Evolutionary conservation across 2,329 filamentous ascomycete genomes (phyloP).

Genomic region (Arthrobotrys pseudoclavata): DNA sequence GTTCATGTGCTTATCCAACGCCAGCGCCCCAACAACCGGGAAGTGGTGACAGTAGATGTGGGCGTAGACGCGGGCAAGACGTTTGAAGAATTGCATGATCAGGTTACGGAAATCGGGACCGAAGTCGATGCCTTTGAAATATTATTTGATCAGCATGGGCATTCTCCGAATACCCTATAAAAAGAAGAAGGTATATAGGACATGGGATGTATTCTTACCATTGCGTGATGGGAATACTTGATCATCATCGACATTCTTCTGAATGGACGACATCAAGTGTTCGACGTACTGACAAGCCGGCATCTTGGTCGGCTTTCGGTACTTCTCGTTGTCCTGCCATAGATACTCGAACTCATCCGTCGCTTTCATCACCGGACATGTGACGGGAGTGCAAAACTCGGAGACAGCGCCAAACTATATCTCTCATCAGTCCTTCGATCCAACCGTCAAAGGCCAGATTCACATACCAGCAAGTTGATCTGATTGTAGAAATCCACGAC

Average conservation of each 20-base stretch:
- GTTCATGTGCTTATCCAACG: constrained; percentile 96
- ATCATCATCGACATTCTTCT: constrained; percentile 95
- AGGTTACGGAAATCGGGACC: constrained; percentile 90
- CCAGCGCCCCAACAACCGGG: constrained; percentile 92
- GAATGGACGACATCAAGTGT: constrained; percentile 97
- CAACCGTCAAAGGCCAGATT: background rate
- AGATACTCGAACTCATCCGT: constrained; percentile 99
- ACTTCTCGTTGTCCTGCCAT: constrained; percentile 96
- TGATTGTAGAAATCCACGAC: constrained; percentile 99
- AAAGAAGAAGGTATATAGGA: too few relatives aligned
- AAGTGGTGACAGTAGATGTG: constrained; percentile 99
- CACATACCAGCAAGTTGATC: constrained; percentile 84
- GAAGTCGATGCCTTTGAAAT: constrained; percentile 83
- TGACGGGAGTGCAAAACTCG: constrained; percentile 97
- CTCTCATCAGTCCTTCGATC: background rate
- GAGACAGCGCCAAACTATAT: constrained; percentile 89
- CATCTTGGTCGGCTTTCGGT: constrained; percentile 97
- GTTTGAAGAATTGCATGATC: constrained; percentile 97
- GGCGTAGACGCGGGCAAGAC: constrained; percentile 97
- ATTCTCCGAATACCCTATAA: too few relatives aligned
- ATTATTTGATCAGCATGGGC: background rate
- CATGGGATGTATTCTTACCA: constrained; percentile 69
- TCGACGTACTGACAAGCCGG: constrained; percentile 97
- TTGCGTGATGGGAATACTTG: constrained; percentile 93
- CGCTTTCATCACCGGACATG: constrained; percentile 99